Conservation (phyloP, 352 stramenopile species). For the Pythium folliculosum region DNA sequence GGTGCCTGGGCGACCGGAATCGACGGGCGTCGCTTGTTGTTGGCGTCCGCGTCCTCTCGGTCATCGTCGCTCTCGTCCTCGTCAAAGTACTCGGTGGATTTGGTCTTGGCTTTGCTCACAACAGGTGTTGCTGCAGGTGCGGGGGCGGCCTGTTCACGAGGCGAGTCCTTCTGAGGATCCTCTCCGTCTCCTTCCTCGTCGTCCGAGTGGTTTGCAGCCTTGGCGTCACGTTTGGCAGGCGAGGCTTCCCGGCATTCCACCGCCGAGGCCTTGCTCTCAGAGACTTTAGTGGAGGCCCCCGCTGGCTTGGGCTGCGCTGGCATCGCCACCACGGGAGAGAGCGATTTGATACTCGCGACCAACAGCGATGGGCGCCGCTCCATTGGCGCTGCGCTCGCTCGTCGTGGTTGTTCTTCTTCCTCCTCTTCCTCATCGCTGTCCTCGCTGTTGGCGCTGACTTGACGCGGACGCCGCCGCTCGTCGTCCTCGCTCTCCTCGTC, state of each 20-base stretch:
- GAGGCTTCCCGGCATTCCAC: background rate
- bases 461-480: background rate
- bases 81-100: constrained; percentile 57
- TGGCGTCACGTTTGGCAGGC: constrained; percentile 5
- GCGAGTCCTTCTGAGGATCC: constrained; percentile 45
- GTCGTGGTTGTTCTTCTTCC: constrained; percentile 26
- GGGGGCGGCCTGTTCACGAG: constrained; percentile 29
- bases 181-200: constrained; percentile 35
- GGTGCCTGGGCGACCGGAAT: background rate
- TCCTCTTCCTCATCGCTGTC: constrained; percentile 16
- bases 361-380: constrained; percentile 37
- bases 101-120: background rate
- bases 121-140: background rate
- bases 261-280: background rate
- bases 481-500: constrained; percentile 9
- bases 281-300: constrained; percentile 17
- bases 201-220: constrained; percentile 6
- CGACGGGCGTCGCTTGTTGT: constrained; percentile 26
- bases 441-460: constrained; percentile 5
- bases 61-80: constrained; percentile 44
- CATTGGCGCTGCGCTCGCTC: constrained; percentile 8
- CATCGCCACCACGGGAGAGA: constrained; percentile 27
- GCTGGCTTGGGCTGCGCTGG: constrained; percentile 19
- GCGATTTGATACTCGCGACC: constrained; percentile 64
- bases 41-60: constrained; percentile 18